Evolutionary conservation across 2,329 filamentous ascomycete genomes (phyloP).

Genomic region (Apiospora arundinis): DNA sequence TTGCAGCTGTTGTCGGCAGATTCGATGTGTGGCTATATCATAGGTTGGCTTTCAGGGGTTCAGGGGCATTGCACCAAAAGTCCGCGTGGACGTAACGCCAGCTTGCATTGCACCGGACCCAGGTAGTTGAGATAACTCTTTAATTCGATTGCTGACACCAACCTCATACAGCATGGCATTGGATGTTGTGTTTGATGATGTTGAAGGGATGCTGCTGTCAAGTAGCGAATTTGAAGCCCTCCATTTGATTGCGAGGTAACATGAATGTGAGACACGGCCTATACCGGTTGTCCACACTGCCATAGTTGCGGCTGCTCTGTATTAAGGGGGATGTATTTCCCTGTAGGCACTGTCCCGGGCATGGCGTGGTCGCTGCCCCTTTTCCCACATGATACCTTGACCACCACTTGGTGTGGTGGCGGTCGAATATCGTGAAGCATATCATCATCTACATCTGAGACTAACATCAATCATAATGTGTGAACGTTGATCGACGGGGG

Average conservation of each 20-base stretch:
- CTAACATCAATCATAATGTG: no score
- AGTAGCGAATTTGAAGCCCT: neutral
- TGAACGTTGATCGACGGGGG: no score
- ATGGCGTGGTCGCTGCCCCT: neutral
- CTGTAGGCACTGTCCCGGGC: neutral
- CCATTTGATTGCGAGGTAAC: neutral
- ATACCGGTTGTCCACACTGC: neutral
- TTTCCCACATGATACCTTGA: neutral
- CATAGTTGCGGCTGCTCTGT: neutral
- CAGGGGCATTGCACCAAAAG: neutral
- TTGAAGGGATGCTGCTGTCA: neutral
- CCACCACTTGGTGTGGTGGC: neutral
- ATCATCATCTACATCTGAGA: no score
- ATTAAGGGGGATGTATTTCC: neutral
- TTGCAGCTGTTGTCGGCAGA: no score
- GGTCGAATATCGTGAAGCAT: no score
- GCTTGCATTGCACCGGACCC: neutral
- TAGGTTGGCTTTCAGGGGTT: neutral
- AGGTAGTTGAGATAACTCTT: no score
- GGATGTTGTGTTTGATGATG: neutral
- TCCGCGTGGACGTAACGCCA: neutral
- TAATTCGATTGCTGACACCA: no score
- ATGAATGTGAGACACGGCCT: neutral
- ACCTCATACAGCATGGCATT: neutral
- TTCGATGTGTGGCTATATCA: neutral